Base-by-base conservation (phyloP, 2,329 filamentous ascomycete genomes). In the Pseudogymnoascus destructans region DNA sequence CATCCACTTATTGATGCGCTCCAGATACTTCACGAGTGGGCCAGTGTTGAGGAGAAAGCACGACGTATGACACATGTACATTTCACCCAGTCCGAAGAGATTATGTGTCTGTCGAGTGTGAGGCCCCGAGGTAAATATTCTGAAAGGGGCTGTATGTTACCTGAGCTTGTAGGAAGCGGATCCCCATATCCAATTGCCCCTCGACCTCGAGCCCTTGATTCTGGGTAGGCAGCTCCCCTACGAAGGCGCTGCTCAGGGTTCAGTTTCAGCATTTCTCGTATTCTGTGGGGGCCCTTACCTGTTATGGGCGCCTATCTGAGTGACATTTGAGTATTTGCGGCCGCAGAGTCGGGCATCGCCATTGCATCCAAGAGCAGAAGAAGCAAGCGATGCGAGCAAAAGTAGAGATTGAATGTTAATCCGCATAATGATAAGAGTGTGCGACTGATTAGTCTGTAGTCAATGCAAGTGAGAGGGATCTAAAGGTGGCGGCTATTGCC, bases 301-400 rank as follows among this genome's bases (percentile, higher is more conserved):
- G 71, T 87, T 78, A 70, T 87, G 85, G 5, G 84, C 75, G 21
- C 82, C 85, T 66, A 92, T 80, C 69, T 91, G 79, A 2, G 87
- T 91, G 64, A 93, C 79, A 64, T 86, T 81, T 72, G 82, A 84
- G 74, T 93, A 93, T 15, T 79, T 73, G 62, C 80, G 81, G 61
- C 73, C 74, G 75, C 89, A 93, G 38, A 93, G 79, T 42, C 77
- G 73, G 0, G 87, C 86, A 0, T 86, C 89, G 75, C 92, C 92
- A 73, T 93, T 93, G 79, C 89, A 93, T 23, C 66, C 66, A 36
- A 61, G 61, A 42, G 65, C 64, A 55, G 65, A 60, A n/a, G 49
- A 59, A 21, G 62, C 62, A 27, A 52, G 7, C 23, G 38, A 49
- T 19, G 27, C 27, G 40, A 49, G 56, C n/a, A 42, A 7, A 17